Base-by-base conservation (phyloP, 345 rosid genomes). In the Mangifera indica region DNA sequence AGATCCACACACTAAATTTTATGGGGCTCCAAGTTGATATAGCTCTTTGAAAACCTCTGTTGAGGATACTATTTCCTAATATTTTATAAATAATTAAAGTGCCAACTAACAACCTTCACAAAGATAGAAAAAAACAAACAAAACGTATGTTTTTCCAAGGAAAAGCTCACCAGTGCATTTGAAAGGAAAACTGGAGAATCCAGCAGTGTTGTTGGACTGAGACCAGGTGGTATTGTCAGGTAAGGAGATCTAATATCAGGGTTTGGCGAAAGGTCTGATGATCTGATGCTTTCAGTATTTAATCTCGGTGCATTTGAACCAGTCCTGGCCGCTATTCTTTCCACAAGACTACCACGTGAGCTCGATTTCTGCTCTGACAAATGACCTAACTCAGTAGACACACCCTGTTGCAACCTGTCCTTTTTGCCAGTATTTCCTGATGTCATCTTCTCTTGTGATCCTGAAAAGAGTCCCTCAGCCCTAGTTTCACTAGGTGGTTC, bases 201-300 rank as follows among this genome's bases (percentile, higher is more conserved):
- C 52, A 95, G 89, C 71, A 92, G 87, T n/a, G 92, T 84, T 2
- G 98, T 84, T 60, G 98, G 99, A 81, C 99, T 95, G 61, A 92
- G 84, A 15, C 98, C 97, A 52, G 97, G 87, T 56, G 98, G 85
- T 71, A 95, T 89, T 32, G 91, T 95, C 72, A 91, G 77, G 78
- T 80, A 85, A 69, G 94, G 89, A 63, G 98, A 87, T 11, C 80
- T 80, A 69, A 78, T 60, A 40, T 75, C 77, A 46, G 93, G 75
- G 60, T 84, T 87, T 18, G 75, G 40, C 8, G 85, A 76, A 26
- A 87, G 90, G 73, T 81, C 83, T 51, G 81, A 71, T 37, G 96
- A 78, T 76, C 96, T 87, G 51, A 90, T 87, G 37, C 84, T 86
- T 58, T 91, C 84, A 0, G 97, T 88, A 76, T 88, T 91, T 69